Evolutionary conservation across 2,329 filamentous ascomycete genomes (phyloP).

Genomic region (Aspergillus viridinutans): DNA sequence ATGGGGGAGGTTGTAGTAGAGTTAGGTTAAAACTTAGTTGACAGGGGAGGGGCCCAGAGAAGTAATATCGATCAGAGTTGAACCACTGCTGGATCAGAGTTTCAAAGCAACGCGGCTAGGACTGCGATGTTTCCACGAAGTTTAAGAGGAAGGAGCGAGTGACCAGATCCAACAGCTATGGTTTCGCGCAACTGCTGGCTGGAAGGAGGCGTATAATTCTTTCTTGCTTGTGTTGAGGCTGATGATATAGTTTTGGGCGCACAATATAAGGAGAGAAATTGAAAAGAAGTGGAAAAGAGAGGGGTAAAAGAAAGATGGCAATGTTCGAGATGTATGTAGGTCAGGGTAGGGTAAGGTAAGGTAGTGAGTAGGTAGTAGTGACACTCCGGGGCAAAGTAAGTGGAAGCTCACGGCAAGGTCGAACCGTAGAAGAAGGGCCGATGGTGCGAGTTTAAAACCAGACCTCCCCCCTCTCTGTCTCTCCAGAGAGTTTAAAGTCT

Average conservation of each 20-base stretch:
- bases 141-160: conserved; percentile 5
- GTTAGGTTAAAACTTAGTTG: conserved; percentile 17
- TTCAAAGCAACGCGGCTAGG: conserved; percentile 7
- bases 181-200: not conserved
- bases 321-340: conserved; percentile 4
- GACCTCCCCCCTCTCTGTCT: conserved; percentile 4
- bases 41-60: conserved; percentile 11
- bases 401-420: conserved; percentile 12
- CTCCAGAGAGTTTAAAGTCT: conserved; percentile 19
- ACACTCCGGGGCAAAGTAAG: conserved; percentile 14
- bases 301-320: conserved; percentile 11
- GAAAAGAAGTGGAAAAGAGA: conserved; percentile 8
- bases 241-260: not conserved
- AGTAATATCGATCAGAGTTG: conserved; percentile 20
- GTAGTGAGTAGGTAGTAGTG: conserved; percentile 8
- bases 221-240: not conserved
- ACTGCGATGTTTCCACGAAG: conserved; percentile 4
- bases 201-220: not conserved
- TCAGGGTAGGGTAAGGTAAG: conserved; percentile 4
- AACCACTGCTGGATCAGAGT: conserved; percentile 19
- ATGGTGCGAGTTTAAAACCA: conserved; percentile 18
- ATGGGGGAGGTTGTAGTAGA: not conserved
- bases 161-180: not conserved
- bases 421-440: conserved; percentile 18
- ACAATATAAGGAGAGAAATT: conserved; percentile 2